Percentiles rank a stretch among this genome's conserved stretches.
phyloP scores from a whole-genome alignment of 495 filamentous ascomycete genomes.

The Neurospora africana region DNA sequence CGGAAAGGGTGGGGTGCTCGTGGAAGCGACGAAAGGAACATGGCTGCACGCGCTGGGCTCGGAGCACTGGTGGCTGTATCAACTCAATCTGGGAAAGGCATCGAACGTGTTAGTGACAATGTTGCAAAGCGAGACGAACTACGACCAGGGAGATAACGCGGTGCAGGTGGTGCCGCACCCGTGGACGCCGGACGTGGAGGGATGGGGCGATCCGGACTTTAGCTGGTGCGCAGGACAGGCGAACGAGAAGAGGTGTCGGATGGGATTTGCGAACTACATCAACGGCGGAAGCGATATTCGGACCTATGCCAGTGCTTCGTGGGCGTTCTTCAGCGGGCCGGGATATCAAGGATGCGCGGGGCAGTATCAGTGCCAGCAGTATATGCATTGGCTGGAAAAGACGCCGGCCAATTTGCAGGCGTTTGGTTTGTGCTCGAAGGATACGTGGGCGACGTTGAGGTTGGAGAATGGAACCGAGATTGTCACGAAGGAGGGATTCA shows the following conservation, averaged over 20 bases:
- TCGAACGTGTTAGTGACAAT: slow-evolving; percentile 66
- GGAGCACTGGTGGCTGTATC: slow-evolving; percentile 68
- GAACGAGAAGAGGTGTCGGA: slow-evolving; percentile 32
- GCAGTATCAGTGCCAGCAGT: slow-evolving; percentile 22
- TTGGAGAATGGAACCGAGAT: slow-evolving; percentile 24
- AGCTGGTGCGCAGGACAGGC: slow-evolving; percentile 21
- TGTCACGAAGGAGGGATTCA: slow-evolving; percentile 27
- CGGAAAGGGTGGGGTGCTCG: slow-evolving; percentile 40
- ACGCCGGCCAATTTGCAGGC: slow-evolving; percentile 26
- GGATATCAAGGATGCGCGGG: slow-evolving; percentile 21
- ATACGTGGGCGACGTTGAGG: slow-evolving; percentile 15
- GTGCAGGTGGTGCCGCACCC: slow-evolving; percentile 32
- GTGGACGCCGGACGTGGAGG: slow-evolving; percentile 34
- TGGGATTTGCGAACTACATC: slow-evolving; percentile 37
- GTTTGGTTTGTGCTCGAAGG: slow-evolving; percentile 31
- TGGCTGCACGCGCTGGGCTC: slow-evolving; percentile 60
- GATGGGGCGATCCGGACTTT: slow-evolving; percentile 48
- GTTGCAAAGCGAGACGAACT: slow-evolving; percentile 85
- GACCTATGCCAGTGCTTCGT: slow-evolving; percentile 51
- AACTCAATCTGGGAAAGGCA: slow-evolving; percentile 63
- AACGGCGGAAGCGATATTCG: slow-evolving; percentile 48
- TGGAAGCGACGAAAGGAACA: slow-evolving; percentile 47
- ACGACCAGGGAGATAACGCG: slow-evolving; percentile 74
- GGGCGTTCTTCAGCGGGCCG: slow-evolving; percentile 58
- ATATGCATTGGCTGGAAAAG: slow-evolving; percentile 27